Evolutionary conservation across 2,329 filamentous ascomycete genomes (phyloP), one percentile per base, ranked within the genome.

Genomic region (Scedosporium dehoogii): DNA sequence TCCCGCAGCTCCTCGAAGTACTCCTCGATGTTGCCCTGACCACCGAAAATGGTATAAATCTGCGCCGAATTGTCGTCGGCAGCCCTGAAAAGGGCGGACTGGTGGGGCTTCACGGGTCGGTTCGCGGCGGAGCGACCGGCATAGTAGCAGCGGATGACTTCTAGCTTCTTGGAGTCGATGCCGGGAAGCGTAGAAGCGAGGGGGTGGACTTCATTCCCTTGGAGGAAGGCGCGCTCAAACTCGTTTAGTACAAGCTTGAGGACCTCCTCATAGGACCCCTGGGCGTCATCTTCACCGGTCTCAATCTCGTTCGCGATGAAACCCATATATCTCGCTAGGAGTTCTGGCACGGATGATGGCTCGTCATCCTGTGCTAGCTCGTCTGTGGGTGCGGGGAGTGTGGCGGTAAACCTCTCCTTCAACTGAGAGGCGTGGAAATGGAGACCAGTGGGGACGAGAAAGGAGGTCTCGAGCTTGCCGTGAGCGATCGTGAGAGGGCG

Each of bases 1-100:
- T 96, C 89, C 63, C 94, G 87, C 65, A 99, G 84, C 79, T 99
- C 94, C 68, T 99, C 93, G 71, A 99, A 99, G 78, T 99, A 99
- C 78, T 99, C 96, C 76, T 99, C 93, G 66, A 99, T 97, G 76
- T 99, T 99, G 69, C 94, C 94, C 75, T 99, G 94, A 6, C 94
- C 94, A 64, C 94, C 94, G 68, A 97, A 96, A 65, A 99, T 92
- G 67, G 88, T 92, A 79, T 96, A 99, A 64, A 99, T 85, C 69
- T 85, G 88, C 62, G 92, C 92, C 62, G 87, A 86, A 65, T 85
- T 88, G 66, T 97, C 92, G 57, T 89, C 87, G 9, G 91, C 91
- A 59, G 94, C 93, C 68, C 94, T 85, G 72, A 97, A 85, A 57
- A 99, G 83, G 42, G 94, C 96, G 48, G 96, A 97, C 73, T 96